These are phyloP conservation scores for Tetradesmus obliquus DNA, from an alignment of 139 green algal genomes.

Conservation along the genomic window DNA sequence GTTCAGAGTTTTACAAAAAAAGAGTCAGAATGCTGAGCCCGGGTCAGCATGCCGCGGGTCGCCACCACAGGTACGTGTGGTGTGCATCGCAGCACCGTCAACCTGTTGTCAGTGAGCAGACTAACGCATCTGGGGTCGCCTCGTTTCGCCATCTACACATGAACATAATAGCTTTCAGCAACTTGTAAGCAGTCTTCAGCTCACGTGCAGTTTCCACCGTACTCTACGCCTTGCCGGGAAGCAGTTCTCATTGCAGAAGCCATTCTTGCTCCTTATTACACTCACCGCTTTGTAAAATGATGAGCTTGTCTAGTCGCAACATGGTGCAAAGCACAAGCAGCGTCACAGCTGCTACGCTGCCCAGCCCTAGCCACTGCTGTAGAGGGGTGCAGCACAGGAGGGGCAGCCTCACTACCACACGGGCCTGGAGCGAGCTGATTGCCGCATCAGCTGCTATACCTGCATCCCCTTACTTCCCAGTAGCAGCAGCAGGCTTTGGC, in stretches of 20 bases:
- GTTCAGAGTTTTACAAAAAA: no score
- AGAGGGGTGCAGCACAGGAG: background rate
- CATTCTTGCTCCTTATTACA: no score
- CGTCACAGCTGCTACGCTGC: background rate
- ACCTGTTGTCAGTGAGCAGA: background rate
- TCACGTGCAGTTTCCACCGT: no score
- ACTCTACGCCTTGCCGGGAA: background rate
- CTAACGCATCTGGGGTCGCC: background rate
- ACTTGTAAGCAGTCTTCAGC: no score
- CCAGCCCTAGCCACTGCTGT: background rate
- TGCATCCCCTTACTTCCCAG: background rate
- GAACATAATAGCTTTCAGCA: no score
- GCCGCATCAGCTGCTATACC: background rate
- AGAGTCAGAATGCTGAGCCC: no score
- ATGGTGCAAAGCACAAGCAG: background rate
- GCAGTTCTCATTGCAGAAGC: background rate
- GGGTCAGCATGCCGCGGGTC: background rate
- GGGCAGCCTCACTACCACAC: background rate
- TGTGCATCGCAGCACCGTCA: background rate
- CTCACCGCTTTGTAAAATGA: background rate
- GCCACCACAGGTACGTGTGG: background rate
- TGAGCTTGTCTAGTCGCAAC: background rate
- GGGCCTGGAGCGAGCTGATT: background rate
- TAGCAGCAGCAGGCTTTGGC: background rate
- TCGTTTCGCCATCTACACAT: background rate